Percentiles rank a stretch among this genome's conserved stretches.
Conservation (phyloP, 1,284 basidiomycete species). For the Trametes pubescens region DNA sequence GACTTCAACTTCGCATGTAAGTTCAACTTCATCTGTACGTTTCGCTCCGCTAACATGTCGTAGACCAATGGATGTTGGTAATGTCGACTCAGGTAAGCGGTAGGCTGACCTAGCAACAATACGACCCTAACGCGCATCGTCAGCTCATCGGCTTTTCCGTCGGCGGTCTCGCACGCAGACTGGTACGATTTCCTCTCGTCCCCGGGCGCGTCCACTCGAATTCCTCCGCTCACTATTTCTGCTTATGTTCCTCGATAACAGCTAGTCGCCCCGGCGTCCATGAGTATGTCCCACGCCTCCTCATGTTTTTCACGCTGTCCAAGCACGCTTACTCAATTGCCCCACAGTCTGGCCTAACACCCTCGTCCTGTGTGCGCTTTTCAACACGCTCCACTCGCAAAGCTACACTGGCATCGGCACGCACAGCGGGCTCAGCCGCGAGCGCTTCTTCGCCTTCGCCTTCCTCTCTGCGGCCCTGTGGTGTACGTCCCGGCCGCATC, state of each 20-base stretch:
- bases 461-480: conserved; percentile 67
- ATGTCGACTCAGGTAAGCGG: conserved; percentile 66
- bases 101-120: neutral
- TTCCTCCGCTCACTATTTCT: conserved; percentile 8
- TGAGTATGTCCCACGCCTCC: conserved; percentile 59
- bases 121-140: neutral
- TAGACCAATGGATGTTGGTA: conserved; percentile 80
- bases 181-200: conserved; percentile 30
- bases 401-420: conserved; percentile 68
- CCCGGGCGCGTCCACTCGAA: conserved; percentile 7
- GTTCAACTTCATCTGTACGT: conserved; percentile 31
- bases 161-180: conserved; percentile 74
- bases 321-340: neutral
- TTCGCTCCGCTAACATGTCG: neutral
- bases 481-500: conserved; percentile 49
- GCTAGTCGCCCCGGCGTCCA: conserved; percentile 87
- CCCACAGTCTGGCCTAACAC: conserved; percentile 81
- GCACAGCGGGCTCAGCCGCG: conserved; percentile 74
- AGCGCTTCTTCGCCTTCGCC: conserved; percentile 79
- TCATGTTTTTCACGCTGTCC: neutral
- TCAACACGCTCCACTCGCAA: conserved; percentile 79
- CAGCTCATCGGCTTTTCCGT: conserved; percentile 90
- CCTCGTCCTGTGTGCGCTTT: conserved; percentile 84
- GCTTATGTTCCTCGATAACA: conserved; percentile 18
- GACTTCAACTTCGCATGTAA: conserved; percentile 67